These are phyloP conservation scores for Hyaloperonospora arabidopsidis DNA, from an alignment of 352 stramenopile genomes.

Conservation along the genomic window DNA sequence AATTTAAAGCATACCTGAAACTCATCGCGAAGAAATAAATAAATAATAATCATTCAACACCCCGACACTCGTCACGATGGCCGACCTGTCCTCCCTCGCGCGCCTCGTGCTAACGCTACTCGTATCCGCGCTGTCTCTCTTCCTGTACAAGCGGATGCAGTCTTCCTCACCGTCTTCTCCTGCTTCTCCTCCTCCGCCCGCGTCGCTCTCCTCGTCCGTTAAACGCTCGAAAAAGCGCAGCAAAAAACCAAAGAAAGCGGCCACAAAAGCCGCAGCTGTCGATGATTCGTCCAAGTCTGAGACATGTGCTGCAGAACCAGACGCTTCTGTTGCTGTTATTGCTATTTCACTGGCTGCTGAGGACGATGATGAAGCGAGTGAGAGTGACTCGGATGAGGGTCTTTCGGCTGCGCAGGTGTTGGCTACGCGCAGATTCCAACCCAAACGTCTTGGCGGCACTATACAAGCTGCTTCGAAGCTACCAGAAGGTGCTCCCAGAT, in stretches of 20 bases:
- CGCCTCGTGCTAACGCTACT: slow-evolving; percentile 40
- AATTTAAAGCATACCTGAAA: too few relatives aligned
- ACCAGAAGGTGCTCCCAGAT: slow-evolving; percentile 18
- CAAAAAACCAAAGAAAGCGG: slow-evolving; percentile 42
- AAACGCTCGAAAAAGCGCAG: slow-evolving; percentile 32
- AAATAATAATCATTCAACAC: too few relatives aligned
- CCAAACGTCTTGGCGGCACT: slow-evolving; percentile 39
- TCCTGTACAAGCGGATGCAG: slow-evolving; percentile 36
- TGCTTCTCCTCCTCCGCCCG: background rate
- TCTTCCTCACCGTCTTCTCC: background rate
- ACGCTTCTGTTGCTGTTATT: slow-evolving; percentile 5
- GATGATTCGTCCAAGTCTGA: slow-evolving; percentile 9
- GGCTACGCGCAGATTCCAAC: slow-evolving; percentile 52
- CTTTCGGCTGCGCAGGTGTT: slow-evolving; percentile 56
- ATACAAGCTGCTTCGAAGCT: slow-evolving; percentile 13
- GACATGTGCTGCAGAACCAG: background rate
- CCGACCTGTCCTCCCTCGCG: slow-evolving; percentile 29
- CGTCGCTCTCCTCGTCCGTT: background rate
- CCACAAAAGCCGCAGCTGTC: slow-evolving; percentile 25
- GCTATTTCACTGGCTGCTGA: background rate
- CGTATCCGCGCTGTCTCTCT: slow-evolving; percentile 31
- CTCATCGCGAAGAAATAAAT: too few relatives aligned
- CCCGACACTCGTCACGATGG: slow-evolving; percentile 10
- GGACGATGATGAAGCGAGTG: slow-evolving; percentile 21
- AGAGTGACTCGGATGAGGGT: slow-evolving; percentile 53